These are phyloP conservation scores for Pichia terricola DNA, from an alignment of 1,139 yeast species.

Conservation along the genomic window DNA sequence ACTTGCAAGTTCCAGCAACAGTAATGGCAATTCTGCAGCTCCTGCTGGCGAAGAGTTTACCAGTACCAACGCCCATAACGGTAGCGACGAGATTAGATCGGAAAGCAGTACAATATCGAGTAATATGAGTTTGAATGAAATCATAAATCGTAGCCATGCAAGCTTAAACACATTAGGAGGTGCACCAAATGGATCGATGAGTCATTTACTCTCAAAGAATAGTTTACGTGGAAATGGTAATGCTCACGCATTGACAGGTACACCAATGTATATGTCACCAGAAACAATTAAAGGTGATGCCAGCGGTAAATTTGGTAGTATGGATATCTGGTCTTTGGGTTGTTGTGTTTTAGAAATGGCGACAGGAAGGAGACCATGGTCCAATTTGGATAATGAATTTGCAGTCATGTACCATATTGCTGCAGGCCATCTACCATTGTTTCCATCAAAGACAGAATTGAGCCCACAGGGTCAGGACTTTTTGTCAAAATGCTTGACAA, in stretches of 20 bases:
- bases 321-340: conserved; percentile 80
- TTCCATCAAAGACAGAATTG: conserved; percentile 73
- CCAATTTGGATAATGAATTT: conserved; percentile 92
- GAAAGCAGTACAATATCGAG: conserved; percentile 5
- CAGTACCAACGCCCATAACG: background rate
- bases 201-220: background rate
- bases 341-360: conserved; percentile 79
- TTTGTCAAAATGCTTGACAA: conserved; percentile 67
- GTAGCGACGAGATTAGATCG: background rate
- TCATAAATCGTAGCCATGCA: background rate
- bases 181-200: background rate
- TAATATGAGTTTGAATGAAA: conserved; percentile 4
- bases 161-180: background rate
- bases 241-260: conserved; percentile 63
- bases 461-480: conserved; percentile 66
- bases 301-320: conserved; percentile 59
- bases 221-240: background rate
- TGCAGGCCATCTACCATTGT: conserved; percentile 83
- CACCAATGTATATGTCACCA: conserved; percentile 98
- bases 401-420: conserved; percentile 98
- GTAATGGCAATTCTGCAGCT: background rate
- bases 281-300: conserved; percentile 82
- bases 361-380: conserved; percentile 80
- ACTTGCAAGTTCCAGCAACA: background rate
- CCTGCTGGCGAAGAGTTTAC: background rate